Base-by-base conservation (phyloP, 2,329 filamentous ascomycete species). In the Fusarium sp. region DNA sequence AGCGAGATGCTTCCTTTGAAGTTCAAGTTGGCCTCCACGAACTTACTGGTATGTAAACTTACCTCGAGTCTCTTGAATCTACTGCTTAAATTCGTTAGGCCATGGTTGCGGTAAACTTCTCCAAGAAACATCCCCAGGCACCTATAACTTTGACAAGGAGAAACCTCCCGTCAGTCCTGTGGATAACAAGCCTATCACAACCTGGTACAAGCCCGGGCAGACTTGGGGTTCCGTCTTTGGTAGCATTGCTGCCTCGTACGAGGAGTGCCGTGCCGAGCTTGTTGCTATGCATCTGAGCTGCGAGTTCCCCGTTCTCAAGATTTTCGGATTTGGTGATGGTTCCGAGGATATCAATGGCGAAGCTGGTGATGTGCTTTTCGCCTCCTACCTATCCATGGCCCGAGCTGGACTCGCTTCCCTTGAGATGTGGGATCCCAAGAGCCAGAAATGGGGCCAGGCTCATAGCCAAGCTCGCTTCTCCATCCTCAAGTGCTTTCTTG, bases 1-100 rank as follows among this genome's bases (percentile, higher is more conserved):
- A 94, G 83, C 93, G 94, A 17, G 95, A 98, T 78, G 89, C 90
- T 12, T 92, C 96, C 1, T 98, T 98, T 78, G 96, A 98, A 83
- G 94, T 98, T 5, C 95, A 98, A 83, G 96, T 99, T 55, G 96
- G 95, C 31, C 91, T 98, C 26, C 96, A 98, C 82, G 95, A 98
- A 81, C 90, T 98, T 58, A 90, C 85, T 79, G 88, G 84, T 85
- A 75, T 69, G 80, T 74, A 12, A 26, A 18, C 31, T 15, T 12
- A 4, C 33, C 18, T 15, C 24, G 14, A 39, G 14, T 41, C 51
- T 28, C 51, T 38, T 58, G 56, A 10, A 38, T 42, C 45, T 17
- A 42, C 35, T 38, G 20, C 72, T 81, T 55, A 80, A 44, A 38
- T 22, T 8, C 15, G 7, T 9, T 33, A 82, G 93, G 95, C 24